Conservation (phyloP, 306 rosid genomes). For the Sechiopsis laciniata region DNA sequence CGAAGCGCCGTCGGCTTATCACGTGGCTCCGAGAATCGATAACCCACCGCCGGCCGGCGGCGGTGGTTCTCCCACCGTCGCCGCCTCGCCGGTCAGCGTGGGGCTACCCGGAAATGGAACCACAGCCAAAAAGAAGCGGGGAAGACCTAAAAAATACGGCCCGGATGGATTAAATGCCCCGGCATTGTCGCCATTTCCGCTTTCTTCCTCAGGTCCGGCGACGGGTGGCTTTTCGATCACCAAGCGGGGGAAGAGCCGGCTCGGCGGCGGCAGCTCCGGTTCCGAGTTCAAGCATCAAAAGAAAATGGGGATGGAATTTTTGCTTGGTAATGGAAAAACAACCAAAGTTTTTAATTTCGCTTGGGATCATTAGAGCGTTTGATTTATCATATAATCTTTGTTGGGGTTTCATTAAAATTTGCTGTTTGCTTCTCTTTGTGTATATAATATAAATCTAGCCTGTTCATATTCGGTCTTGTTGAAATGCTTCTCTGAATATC, state of each 20-base stretch:
- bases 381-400: background rate
- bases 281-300: constrained; percentile 53
- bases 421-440: constrained; percentile 18
- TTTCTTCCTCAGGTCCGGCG: constrained; percentile 51
- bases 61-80: constrained; percentile 18
- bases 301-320: constrained; percentile 47
- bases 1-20: constrained; percentile 78
- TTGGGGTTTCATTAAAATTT: background rate
- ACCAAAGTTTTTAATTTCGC: background rate
- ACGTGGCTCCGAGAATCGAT: constrained; percentile 71
- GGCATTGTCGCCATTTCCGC: constrained; percentile 72
- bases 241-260: constrained; percentile 50
- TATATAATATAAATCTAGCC: background rate
- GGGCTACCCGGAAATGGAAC: constrained; percentile 51
- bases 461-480: background rate
- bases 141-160: constrained; percentile 83
- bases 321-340: constrained; percentile 41
- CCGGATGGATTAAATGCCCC: constrained; percentile 66
- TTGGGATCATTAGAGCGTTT: background rate
- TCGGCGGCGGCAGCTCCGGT: constrained; percentile 24
- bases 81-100: constrained; percentile 39
- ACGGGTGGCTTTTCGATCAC: constrained; percentile 38
- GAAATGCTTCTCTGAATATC: constrained; percentile 22
- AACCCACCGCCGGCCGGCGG: constrained; percentile 36
- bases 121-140: constrained; percentile 58